Evolutionary conservation across 1,284 basidiomycete genomes (phyloP).

Genomic region (Puccinia triticina): DNA sequence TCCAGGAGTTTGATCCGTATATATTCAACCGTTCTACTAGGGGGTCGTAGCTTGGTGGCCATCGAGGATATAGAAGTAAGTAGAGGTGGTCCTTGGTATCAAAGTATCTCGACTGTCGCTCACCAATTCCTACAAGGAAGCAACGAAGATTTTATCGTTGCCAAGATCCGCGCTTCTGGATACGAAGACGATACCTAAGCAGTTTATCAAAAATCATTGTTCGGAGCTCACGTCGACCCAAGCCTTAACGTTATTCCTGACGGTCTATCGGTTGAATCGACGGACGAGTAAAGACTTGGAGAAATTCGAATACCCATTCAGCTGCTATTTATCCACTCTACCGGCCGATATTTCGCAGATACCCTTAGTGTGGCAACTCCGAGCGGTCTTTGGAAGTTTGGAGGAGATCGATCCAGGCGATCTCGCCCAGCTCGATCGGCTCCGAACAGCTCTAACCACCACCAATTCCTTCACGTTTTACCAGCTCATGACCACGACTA

Average conservation of each 20-base stretch:
- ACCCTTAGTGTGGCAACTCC: conserved; percentile 9
- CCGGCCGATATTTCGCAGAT: not conserved
- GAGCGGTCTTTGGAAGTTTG: not conserved
- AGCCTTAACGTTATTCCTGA: conserved; percentile 22
- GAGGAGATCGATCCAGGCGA: not conserved
- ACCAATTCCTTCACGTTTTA: not conserved
- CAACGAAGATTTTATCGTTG: conserved; percentile 2
- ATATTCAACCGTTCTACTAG: conserved; percentile 9
- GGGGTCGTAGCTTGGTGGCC: conserved; percentile 23
- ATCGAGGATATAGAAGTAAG: conserved; percentile 37
- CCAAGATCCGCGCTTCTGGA: conserved; percentile 20
- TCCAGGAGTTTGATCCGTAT: not conserved
- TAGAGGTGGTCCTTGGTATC: not conserved
- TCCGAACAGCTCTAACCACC: not conserved
- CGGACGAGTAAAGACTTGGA: not conserved
- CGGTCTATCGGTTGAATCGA: conserved; percentile 1
- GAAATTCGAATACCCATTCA: not conserved
- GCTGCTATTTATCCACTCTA: conserved; percentile 5
- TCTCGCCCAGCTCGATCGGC: not conserved
- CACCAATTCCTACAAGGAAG: not conserved
- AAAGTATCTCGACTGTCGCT: not conserved
- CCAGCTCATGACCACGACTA: conserved; percentile 21
- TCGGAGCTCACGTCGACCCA: conserved; percentile 11
- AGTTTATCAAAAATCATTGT: not conserved
- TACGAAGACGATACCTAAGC: conserved; percentile 6